phyloP scores from a whole-genome alignment of 345 rosid species.

The Euphorbia pulcherrima region DNA sequence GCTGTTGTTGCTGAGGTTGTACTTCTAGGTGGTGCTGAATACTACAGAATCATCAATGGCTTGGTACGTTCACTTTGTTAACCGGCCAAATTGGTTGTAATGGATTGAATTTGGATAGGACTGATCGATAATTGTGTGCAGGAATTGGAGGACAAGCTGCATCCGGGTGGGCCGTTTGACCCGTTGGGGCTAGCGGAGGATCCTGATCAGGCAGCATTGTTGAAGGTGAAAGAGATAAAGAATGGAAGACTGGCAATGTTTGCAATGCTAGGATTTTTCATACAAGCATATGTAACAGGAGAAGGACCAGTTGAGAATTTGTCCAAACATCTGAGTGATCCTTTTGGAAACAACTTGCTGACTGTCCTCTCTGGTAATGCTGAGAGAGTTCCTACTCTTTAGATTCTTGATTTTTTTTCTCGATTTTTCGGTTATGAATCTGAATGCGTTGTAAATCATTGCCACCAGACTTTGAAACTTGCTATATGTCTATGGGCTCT shows the following conservation, averaged over 20 bases:
- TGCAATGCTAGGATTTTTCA: conserved; percentile 78
- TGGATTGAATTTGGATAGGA: too few species aligned
- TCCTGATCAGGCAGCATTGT: conserved; percentile 88
- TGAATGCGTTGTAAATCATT: conserved; percentile 29
- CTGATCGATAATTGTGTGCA: conserved; percentile 3
- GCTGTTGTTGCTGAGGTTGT: conserved; percentile 81
- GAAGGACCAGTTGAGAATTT: conserved; percentile 97
- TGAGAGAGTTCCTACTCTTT: conserved; percentile 85
- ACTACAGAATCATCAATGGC: conserved; percentile 88
- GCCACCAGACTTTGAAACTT: conserved; percentile 6
- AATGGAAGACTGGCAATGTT: conserved; percentile 97
- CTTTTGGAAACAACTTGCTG: conserved; percentile 97
- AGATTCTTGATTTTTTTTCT: conserved; percentile 20
- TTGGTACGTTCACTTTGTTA: conserved; percentile 42
- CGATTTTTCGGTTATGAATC: not conserved
- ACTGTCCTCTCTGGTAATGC: conserved; percentile 70
- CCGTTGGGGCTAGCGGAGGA: conserved; percentile 91
- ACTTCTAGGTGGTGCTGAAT: conserved; percentile 95
- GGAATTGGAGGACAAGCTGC: conserved; percentile 94
- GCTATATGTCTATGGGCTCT: not conserved
- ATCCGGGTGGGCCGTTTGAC: conserved; percentile 96
- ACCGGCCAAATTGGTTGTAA: too few species aligned
- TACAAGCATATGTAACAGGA: conserved; percentile 92
- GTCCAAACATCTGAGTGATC: conserved; percentile 85
- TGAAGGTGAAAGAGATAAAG: conserved; percentile 95